Percentiles rank a stretch among this genome's conserved stretches.
Evolutionary conservation across 441 rosid genomes (phyloP).

Genomic region (Biscutella laevigata): DNA sequence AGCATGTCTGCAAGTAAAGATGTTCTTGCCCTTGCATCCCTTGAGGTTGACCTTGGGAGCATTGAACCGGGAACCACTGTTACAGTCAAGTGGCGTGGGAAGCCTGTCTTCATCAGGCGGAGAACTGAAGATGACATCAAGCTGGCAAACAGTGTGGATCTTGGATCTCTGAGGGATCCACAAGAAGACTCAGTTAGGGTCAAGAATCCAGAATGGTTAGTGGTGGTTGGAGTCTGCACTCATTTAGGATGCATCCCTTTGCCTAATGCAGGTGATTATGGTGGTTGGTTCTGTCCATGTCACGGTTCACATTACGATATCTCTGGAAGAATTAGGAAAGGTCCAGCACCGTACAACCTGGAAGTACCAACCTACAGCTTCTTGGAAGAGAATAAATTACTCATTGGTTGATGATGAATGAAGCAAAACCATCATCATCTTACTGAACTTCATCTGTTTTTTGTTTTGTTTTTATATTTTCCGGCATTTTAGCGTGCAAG

Average conservation of each 20-base stretch:
- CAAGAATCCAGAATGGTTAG: constrained; percentile 90
- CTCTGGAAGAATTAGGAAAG: constrained; percentile 90
- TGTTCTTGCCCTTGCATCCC: constrained; percentile 87
- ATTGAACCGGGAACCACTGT: constrained; percentile 85
- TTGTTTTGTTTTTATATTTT: neutral
- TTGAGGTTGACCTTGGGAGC: constrained; percentile 84
- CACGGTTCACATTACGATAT: constrained; percentile 96
- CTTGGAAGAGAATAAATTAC: constrained; percentile 71
- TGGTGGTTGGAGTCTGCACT: constrained; percentile 89
- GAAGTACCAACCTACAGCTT: constrained; percentile 96
- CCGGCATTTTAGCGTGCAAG: neutral
- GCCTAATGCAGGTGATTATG: constrained; percentile 94
- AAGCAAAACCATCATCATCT: neutral
- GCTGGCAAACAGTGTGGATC: constrained; percentile 73
- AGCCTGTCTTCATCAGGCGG: constrained; percentile 86
- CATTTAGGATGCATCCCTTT: constrained; percentile 91
- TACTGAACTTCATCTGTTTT: neutral
- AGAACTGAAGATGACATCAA: constrained; percentile 84
- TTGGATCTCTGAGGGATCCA: constrained; percentile 80
- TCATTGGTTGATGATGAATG: constrained; percentile 52
- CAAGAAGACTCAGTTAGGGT: constrained; percentile 74
- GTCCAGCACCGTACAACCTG: constrained; percentile 88
- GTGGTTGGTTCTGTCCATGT: constrained; percentile 98
- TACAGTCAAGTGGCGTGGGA: constrained; percentile 96
- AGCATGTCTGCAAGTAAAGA: constrained; percentile 99